phyloP scores from a whole-genome alignment of 148 eudicot genomes.

The Camellia japonica region DNA sequence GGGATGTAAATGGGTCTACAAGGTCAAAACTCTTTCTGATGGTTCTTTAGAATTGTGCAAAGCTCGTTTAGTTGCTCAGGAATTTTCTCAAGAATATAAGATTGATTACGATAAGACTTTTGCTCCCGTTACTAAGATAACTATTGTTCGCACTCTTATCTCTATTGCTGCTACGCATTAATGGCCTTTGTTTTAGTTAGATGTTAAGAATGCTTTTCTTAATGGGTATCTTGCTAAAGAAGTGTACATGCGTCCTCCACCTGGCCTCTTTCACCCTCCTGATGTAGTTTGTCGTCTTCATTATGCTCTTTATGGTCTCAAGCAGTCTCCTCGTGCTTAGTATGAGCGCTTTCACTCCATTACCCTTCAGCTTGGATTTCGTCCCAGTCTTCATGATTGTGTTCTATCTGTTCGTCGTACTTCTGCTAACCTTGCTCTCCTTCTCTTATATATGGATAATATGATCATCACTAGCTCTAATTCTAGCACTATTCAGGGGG shows the following conservation, averaged over 20 bases:
- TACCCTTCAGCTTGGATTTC: too few relatives aligned
- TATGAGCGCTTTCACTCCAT: not conserved
- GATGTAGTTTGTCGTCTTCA: too few relatives aligned
- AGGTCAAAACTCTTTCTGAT: not conserved
- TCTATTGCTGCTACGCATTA: not conserved
- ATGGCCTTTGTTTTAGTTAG: not conserved
- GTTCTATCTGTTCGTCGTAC: too few relatives aligned
- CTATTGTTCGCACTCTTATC: not conserved
- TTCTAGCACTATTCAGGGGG: not conserved
- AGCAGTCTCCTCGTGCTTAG: not conserved
- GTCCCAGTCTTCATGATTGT: too few relatives aligned
- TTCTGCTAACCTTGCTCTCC: too few relatives aligned
- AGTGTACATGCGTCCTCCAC: too few relatives aligned
- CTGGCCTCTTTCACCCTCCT: too few relatives aligned
- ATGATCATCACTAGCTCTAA: not conserved
- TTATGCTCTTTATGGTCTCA: not conserved
- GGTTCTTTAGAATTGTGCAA: not conserved
- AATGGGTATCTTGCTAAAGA: too few relatives aligned
- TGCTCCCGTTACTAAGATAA: too few relatives aligned
- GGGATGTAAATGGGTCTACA: not conserved
- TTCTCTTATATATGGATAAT: too few relatives aligned
- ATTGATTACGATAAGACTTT: too few relatives aligned
- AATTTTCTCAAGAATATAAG: not conserved
- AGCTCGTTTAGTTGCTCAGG: not conserved
- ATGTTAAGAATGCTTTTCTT: too few relatives aligned